Evolutionary conservation across 768 basidiomycete species (phyloP), one percentile per base, ranked within the genome.

Genomic region (Russula sp.): DNA sequence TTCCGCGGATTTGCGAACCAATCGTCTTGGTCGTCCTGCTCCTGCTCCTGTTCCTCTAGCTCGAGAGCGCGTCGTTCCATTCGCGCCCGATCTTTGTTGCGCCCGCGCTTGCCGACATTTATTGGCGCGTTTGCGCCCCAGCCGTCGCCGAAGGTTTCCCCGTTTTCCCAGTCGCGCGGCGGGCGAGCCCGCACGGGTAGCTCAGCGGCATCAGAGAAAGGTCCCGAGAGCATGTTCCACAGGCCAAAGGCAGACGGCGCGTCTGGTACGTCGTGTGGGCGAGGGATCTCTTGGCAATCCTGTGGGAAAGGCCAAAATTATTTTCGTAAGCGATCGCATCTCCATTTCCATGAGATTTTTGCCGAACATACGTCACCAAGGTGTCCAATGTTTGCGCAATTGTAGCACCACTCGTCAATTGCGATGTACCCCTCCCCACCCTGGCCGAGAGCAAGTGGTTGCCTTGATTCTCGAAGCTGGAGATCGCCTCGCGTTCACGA

Each of bases 401-500:
- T 89, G 71, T 91, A 90, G 72, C 91, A 93, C 88, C 88, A 92
- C 68, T 84, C 79, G 70, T 90, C 89, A 38, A 75, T 73, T 5
- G 82, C 87, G 59, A 92, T 85, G 73, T 88, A 91, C 7, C 86
- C 89, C 72, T 92, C 91, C 11, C 90, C 88, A 16, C 91, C 90
- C 61, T 86, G 71, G 13, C 90, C 89, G 8, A 90, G 74, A 14
- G 71, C 70, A 7, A 85, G 71, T 4, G 76, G 72, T 49, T 77
- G 80, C 71, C 81, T 88, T 30, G 76, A 72, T 64, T 81, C 79
- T 34, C 89, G 83, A 22, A 64, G 69, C 20, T 72, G 70, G 2
- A 87, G 73, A 80, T 81, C 7, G 69, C 64, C 13, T 73, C 71
- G 34, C 82, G 82, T 50, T 83, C 84, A 13, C 79, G 78, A 18